Evolutionary conservation across 163 green algal species (phyloP), one percentile per base, ranked within the genome.

Genomic region (Scenedesmus sp.): DNA sequence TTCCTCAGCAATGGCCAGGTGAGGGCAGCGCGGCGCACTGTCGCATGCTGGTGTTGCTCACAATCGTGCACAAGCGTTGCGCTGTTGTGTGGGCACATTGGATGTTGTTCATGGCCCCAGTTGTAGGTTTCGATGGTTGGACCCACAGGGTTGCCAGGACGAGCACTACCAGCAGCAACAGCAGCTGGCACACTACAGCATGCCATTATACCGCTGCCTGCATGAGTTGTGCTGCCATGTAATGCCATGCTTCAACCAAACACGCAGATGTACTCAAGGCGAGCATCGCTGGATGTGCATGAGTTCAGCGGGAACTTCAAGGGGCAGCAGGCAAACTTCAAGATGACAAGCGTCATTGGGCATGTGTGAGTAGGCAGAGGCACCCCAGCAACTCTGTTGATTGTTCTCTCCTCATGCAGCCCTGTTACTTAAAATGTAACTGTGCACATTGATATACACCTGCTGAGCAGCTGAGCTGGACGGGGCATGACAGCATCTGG

Each of bases 321-420:
- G 65, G 96, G 95, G 22, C 83, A 87, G 9, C 83, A 86, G 12
- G 95, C 95, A 0, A 65, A 91, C 70, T 98, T 98, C 91, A 97
- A 95, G 81, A 96, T 98, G 94, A 99, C 97, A 6, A 90, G 93
- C 33, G 96, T 98, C 3, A 98, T 98, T 37, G 97, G 97, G 0
- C 97, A 99, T 92, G 97, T 99, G 10, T 76, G 65, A 76, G 65
- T 37, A n/a, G 59, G 65, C 65, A 76, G 20, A 70, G 3, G 20
- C 2, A 16, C 30, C 56, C 1, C 22, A 40, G 65, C 65, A 20
- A 30, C 65, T 40, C 30, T 18, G 30, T 30, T 76, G 16, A 4
- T 40, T 5, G 56, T 22, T 33, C 56, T 70, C 56, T 16, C n/a
- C n/a, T n/a, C n/a, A n/a, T n/a, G n/a, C n/a, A n/a, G n/a, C n/a